Evolutionary conservation across 768 basidiomycete species (phyloP).

Genomic region (Filobasidium wieringae): DNA sequence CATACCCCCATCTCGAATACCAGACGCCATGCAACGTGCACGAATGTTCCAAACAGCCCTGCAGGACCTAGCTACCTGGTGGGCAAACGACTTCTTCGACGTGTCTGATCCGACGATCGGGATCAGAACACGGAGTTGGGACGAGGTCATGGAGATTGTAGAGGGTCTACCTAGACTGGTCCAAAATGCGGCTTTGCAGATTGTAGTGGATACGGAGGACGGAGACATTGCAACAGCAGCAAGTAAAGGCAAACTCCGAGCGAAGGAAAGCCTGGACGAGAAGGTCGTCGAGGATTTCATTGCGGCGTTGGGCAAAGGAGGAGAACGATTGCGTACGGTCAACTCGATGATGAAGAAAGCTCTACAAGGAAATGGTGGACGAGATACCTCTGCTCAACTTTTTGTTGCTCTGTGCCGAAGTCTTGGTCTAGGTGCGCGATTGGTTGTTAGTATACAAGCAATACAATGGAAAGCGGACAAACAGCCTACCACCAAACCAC

Average conservation of each 20-base stretch:
- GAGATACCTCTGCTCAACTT: constrained; percentile 77
- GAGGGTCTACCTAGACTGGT: constrained; percentile 28
- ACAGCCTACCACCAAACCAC: constrained; percentile 22
- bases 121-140: constrained; percentile 62
- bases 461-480: constrained; percentile 68
- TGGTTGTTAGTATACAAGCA: constrained; percentile 82
- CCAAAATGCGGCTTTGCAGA: constrained; percentile 24
- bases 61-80: constrained; percentile 67
- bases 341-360: constrained; percentile 93
- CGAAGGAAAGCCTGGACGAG: constrained; percentile 27
- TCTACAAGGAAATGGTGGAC: constrained; percentile 62
- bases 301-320: constrained; percentile 40
- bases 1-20: constrained; percentile 63
- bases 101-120: constrained; percentile 28
- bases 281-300: constrained; percentile 30
- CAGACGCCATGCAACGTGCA: constrained; percentile 68
- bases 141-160: constrained; percentile 48
- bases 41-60: constrained; percentile 78
- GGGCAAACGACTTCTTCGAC: constrained; percentile 55
- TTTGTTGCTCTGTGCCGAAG: constrained; percentile 83
- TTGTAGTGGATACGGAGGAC: constrained; percentile 11
- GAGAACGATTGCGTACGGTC: constrained; percentile 58
- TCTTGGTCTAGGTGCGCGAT: constrained; percentile 69
- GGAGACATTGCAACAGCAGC: constrained; percentile 11
- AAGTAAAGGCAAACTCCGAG: constrained; percentile 36